Conservation (phyloP, 2,329 filamentous ascomycete genomes). For the Didymellaceae sp. region DNA sequence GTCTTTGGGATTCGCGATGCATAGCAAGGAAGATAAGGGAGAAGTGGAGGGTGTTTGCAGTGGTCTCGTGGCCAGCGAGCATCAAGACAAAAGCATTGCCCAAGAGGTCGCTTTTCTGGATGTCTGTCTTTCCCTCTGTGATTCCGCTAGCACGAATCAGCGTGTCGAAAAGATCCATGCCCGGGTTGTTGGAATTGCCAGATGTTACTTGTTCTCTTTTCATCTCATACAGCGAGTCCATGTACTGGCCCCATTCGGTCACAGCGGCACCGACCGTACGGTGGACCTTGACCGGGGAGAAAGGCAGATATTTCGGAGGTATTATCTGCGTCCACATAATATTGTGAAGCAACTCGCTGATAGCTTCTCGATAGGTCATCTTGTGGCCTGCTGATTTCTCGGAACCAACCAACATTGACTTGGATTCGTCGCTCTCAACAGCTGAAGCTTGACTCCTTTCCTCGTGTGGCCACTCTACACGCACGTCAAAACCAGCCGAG, state of each 20-base stretch:
- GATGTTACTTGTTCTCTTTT: slow-evolving; percentile 59
- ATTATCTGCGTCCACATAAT: slow-evolving; percentile 68
- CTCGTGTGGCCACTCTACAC: slow-evolving; percentile 66
- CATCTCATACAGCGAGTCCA: slow-evolving; percentile 70
- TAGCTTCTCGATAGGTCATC: slow-evolving; percentile 70
- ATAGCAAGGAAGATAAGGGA: slow-evolving; percentile 71
- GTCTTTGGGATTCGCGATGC: slow-evolving; percentile 67
- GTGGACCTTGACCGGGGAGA: slow-evolving; percentile 54
- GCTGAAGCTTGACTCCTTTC: slow-evolving; percentile 48
- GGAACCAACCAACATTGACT: slow-evolving; percentile 43
- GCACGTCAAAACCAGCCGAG: slow-evolving; percentile 73
- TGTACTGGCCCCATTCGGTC: slow-evolving; percentile 71
- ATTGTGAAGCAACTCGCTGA: slow-evolving; percentile 67
- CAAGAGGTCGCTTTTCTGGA: slow-evolving; percentile 64
- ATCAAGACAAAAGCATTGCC: slow-evolving; percentile 71
- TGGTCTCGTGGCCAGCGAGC: slow-evolving; percentile 81
- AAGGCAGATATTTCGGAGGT: slow-evolving; percentile 64
- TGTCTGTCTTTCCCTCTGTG: slow-evolving; percentile 40
- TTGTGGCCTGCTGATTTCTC: slow-evolving; percentile 48
- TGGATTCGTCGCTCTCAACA: slow-evolving; percentile 25
- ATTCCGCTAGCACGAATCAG: slow-evolving; percentile 47
- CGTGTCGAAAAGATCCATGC: slow-evolving; percentile 63
- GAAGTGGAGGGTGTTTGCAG: slow-evolving; percentile 77
- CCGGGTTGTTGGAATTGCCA: slow-evolving; percentile 43
- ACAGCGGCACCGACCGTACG: slow-evolving; percentile 62